phyloP scores from a whole-genome alignment of 345 rosid species.

The Adansonia digitata region DNA sequence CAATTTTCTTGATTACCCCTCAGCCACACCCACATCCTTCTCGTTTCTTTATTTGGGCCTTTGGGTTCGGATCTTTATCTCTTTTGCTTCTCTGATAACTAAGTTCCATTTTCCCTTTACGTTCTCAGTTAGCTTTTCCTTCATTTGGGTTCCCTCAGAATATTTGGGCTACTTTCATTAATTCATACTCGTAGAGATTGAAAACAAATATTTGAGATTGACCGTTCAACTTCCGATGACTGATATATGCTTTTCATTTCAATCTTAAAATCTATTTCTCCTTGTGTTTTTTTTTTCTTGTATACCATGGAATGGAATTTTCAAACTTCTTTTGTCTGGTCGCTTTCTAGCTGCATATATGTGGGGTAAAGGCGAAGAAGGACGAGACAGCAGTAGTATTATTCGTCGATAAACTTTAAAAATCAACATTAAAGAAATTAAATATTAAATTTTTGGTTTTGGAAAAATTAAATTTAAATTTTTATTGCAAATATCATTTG shows the following conservation, averaged over 20 bases:
- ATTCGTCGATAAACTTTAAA: too few species aligned
- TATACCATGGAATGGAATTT: neutral
- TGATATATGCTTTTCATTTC: too few species aligned
- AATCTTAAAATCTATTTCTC: too few species aligned
- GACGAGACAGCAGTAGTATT: too few species aligned
- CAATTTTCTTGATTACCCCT: constrained; percentile 1
- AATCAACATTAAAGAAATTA: too few species aligned
- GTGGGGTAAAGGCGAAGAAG: neutral
- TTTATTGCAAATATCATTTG: too few species aligned
- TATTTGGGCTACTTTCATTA: neutral
- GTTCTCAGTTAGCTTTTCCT: neutral
- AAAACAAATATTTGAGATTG: too few species aligned
- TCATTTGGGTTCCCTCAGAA: neutral
- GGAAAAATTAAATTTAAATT: too few species aligned
- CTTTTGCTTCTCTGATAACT: neutral
- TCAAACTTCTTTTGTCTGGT: neutral
- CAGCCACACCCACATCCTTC: neutral
- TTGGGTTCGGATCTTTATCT: neutral
- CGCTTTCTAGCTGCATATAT: neutral
- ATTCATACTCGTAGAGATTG: neutral
- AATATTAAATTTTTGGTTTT: too few species aligned
- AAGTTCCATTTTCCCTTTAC: neutral
- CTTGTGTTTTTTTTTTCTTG: neutral
- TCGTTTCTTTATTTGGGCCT: neutral
- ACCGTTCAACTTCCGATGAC: neutral